Percentiles rank a stretch among this genome's conserved stretches.
phyloP scores from a whole-genome alignment of 176 grass and related monocot genomes.

The Panicum miliaceum region DNA sequence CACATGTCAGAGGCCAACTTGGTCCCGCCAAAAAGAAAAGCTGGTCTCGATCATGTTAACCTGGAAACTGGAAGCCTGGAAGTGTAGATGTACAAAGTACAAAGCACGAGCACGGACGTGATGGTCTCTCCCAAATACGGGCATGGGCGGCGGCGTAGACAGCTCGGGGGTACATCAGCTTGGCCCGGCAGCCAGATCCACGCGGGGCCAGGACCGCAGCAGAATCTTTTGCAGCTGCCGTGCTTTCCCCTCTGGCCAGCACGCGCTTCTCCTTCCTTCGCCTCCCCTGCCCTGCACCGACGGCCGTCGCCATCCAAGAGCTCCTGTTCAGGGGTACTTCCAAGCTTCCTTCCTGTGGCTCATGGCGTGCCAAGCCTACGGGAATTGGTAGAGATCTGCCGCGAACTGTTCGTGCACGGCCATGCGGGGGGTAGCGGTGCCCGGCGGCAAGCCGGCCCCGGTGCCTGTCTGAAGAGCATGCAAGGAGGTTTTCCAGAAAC shows the following conservation, averaged over 20 bases:
- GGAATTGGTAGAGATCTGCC: neutral
- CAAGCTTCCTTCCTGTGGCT: neutral
- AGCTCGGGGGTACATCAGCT: neutral
- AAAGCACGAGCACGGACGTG: no score
- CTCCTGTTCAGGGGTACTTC: constrained; percentile 19
- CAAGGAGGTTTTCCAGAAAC: neutral
- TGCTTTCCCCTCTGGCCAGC: constrained; percentile 27
- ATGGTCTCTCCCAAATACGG: no score
- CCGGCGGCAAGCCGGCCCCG: neutral
- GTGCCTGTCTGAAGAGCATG: neutral
- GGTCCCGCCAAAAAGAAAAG: neutral
- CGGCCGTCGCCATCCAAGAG: neutral
- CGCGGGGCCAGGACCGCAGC: neutral
- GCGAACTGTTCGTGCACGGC: neutral
- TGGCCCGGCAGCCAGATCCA: constrained; percentile 13
- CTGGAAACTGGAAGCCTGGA: no score
- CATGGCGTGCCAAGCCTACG: neutral
- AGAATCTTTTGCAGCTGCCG: constrained; percentile 39
- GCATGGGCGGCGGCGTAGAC: no score
- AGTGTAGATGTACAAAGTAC: no score
- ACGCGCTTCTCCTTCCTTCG: neutral
- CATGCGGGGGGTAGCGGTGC: neutral
- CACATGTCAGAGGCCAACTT: neutral
- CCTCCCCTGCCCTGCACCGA: no score
- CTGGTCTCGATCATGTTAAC: neutral